phyloP scores from a whole-genome alignment of 345 rosid species.

The Odontarrhena argentea region DNA sequence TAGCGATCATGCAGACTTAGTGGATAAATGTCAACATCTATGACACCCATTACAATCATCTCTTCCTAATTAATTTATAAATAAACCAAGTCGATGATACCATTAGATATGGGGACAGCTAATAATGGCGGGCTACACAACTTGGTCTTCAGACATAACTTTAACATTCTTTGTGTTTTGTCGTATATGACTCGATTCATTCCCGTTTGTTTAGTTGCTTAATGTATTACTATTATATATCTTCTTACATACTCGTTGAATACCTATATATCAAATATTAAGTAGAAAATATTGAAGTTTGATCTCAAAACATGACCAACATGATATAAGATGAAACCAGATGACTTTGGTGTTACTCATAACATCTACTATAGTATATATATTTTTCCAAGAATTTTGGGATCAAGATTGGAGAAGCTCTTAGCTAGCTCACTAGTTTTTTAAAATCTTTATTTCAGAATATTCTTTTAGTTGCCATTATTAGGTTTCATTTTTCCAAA shows the following conservation, averaged over 20 bases:
- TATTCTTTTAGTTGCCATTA: not conserved
- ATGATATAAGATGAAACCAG: too few species aligned
- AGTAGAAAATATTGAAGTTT: not conserved
- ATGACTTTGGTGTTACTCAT: not conserved
- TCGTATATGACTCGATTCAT: constrained; percentile 27
- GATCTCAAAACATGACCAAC: not conserved
- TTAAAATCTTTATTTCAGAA: not conserved
- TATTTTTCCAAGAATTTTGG: not conserved
- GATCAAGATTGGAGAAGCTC: constrained; percentile 9
- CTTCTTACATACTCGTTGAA: not conserved
- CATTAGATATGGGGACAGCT: constrained; percentile 42
- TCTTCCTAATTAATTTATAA: constrained; percentile 12
- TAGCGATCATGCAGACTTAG: constrained; percentile 34
- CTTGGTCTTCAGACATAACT: constrained; percentile 38
- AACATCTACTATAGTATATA: not conserved
- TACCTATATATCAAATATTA: not conserved
- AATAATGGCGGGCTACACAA: constrained; percentile 31
- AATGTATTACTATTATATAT: not conserved
- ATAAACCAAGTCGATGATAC: constrained; percentile 36
- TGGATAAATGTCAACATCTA: constrained; percentile 43
- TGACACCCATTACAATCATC: constrained; percentile 25
- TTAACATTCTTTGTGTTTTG: constrained; percentile 16
- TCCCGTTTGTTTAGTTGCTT: constrained; percentile 23
- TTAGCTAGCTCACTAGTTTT: not conserved
- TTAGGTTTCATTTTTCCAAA: not conserved